Percentiles rank a stretch among this genome's conserved stretches.
Conservation (phyloP, 2,329 filamentous ascomycete species). For the Diplodia sapinea region DNA sequence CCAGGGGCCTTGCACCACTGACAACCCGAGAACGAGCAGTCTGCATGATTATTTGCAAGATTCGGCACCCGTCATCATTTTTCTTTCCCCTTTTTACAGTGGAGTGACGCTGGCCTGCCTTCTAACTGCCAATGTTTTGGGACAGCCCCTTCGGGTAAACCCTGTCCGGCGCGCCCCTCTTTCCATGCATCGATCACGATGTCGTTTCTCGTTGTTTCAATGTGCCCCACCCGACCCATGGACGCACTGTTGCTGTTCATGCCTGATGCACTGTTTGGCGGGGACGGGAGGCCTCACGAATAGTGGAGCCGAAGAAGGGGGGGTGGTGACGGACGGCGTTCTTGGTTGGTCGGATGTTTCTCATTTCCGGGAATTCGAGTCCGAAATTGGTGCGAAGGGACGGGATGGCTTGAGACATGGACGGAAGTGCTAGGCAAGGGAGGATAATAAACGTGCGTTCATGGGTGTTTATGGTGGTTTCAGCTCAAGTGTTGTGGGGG, state of each 20-base stretch:
- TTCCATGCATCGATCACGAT: neutral
- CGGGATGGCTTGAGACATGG: neutral
- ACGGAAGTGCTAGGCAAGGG: neutral
- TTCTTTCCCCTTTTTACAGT: neutral
- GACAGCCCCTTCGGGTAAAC: neutral
- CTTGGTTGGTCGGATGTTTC: neutral
- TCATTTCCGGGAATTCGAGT: neutral
- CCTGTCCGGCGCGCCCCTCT: neutral
- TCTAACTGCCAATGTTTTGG: slow-evolving; percentile 9
- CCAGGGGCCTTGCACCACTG: too few species aligned
- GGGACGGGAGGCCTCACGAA: neutral
- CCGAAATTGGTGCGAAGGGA: neutral
- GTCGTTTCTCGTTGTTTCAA: neutral
- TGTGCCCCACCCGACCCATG: too few species aligned
- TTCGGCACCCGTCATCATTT: neutral
- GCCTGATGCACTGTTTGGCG: neutral
- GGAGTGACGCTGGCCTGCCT: neutral
- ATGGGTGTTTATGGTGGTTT: neutral
- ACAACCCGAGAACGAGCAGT: too few species aligned
- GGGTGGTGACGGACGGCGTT: too few species aligned
- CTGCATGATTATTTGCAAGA: neutral
- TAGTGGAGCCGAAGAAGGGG: neutral
- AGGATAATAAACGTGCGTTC: neutral
- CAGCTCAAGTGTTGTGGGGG: neutral
- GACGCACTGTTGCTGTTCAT: neutral